These are phyloP conservation scores for Actinomucor elegans DNA, from an alignment of 371 early-diverging fungal genomes.

Conservation along the genomic window DNA sequence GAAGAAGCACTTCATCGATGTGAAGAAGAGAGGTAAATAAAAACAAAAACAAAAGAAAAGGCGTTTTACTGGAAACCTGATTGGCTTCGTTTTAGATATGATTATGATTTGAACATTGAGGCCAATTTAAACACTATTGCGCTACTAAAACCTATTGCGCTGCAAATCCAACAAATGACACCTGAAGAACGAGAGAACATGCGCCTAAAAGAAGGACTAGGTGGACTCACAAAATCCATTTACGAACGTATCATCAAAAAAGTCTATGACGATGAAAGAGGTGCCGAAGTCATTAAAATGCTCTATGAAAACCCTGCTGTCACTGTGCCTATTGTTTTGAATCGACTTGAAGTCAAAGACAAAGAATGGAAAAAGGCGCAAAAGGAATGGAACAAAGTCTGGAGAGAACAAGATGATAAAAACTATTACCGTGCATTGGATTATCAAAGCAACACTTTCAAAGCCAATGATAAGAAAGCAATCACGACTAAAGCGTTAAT, in stretches of 20 bases:
- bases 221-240: conserved; percentile 83
- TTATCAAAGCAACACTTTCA: conserved; percentile 90
- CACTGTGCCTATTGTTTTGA: conserved; percentile 94
- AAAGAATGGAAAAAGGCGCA: conserved; percentile 88
- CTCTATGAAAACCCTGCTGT: conserved; percentile 89
- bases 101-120: conserved; percentile 96
- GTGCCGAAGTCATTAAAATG: conserved; percentile 90
- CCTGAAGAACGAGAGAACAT: conserved; percentile 75
- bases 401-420: conserved; percentile 92
- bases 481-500: conserved; percentile 75
- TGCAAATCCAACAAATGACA: conserved; percentile 70
- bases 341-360: conserved; percentile 94
- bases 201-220: conserved; percentile 75
- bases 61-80: conserved; percentile 76
- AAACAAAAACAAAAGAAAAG: too few species aligned
- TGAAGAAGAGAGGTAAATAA: conserved; percentile 88
- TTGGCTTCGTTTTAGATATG: conserved; percentile 46
- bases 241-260: conserved; percentile 89
- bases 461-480: conserved; percentile 80
- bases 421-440: conserved; percentile 98
- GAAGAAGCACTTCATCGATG: conserved; percentile 94
- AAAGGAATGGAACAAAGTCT: conserved; percentile 93
- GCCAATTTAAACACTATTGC: conserved; percentile 89
- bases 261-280: conserved; percentile 88
- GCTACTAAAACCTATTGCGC: conserved; percentile 84